Percentiles rank a stretch among this genome's conserved stretches.
Evolutionary conservation across 1,284 basidiomycete genomes (phyloP).

Genomic region (Neolentinus lepideus): DNA sequence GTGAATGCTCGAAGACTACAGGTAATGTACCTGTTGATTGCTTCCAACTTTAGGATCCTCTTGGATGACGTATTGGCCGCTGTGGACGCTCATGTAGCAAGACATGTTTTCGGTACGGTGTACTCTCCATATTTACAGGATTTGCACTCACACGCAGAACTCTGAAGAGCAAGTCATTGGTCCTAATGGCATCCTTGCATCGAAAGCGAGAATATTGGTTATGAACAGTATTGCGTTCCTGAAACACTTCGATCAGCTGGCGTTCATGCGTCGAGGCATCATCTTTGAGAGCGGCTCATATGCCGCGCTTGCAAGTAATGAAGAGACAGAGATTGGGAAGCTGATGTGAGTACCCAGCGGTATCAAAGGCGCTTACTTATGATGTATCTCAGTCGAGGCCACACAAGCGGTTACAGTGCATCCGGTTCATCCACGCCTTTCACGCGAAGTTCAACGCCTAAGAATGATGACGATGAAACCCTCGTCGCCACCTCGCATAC

Average conservation of each 20-base stretch:
- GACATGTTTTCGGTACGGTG: constrained; percentile 40
- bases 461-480: constrained; percentile 17
- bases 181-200: constrained; percentile 77
- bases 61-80: constrained; percentile 53
- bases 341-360: constrained; percentile 56
- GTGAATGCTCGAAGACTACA: constrained; percentile 11
- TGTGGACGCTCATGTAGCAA: constrained; percentile 38
- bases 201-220: constrained; percentile 84
- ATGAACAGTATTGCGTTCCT: constrained; percentile 89
- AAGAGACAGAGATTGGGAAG: constrained; percentile 68
- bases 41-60: constrained; percentile 24
- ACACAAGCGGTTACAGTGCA: constrained; percentile 34
- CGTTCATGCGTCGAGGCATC: constrained; percentile 79
- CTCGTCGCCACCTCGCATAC: constrained; percentile 10
- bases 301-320: constrained; percentile 52
- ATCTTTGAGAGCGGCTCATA: constrained; percentile 79
- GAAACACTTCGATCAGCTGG: constrained; percentile 73
- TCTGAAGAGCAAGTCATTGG: constrained; percentile 81
- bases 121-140: not conserved
- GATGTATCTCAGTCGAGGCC: constrained; percentile 23
- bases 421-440: constrained; percentile 56
- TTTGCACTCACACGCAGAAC: constrained; percentile 7
- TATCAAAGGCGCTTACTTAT: constrained; percentile 4
- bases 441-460: constrained; percentile 34
- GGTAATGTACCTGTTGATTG: constrained; percentile 12